Conservation (phyloP, 2,329 filamentous ascomycete species). For the Pyricularia grisea region DNA sequence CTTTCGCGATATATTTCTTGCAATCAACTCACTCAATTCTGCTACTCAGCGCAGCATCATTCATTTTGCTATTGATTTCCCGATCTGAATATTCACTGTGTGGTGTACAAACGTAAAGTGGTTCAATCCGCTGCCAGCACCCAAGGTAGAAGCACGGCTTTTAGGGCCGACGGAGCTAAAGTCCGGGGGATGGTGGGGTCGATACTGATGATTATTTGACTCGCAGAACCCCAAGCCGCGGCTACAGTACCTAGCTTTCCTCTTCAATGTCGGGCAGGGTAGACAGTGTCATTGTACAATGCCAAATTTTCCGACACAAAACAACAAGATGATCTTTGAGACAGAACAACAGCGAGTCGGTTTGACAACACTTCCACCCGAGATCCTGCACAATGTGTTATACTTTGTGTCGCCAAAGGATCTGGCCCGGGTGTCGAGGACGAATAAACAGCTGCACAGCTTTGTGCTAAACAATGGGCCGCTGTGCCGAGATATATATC, state of each 20-base stretch:
- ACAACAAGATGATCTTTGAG: neutral
- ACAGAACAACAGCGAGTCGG: neutral
- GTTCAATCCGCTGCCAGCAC: neutral
- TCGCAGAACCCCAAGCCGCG: neutral
- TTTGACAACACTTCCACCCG: constrained; percentile 42
- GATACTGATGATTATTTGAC: neutral
- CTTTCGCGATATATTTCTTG: neutral
- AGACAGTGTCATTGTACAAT: neutral
- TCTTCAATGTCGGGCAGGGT: neutral
- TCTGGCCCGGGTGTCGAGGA: constrained; percentile 38
- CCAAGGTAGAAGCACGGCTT: neutral
- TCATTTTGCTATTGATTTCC: neutral
- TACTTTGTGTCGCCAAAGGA: constrained; percentile 45
- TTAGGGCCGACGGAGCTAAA: neutral
- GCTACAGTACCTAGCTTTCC: neutral
- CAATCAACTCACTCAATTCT: too few species aligned
- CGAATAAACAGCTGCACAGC: constrained; percentile 41
- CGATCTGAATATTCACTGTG: neutral
- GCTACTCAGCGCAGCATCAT: neutral
- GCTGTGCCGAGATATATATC: constrained; percentile 54
- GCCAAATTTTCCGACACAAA: neutral
- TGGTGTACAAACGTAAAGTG: neutral
- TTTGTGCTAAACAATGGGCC: constrained; percentile 48
- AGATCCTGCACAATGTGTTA: constrained; percentile 56
- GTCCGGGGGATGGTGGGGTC: neutral